Evolutionary conservation across 2,329 filamentous ascomycete genomes (phyloP), one percentile per base, ranked within the genome.

Genomic region (Claviceps humidiphila): DNA sequence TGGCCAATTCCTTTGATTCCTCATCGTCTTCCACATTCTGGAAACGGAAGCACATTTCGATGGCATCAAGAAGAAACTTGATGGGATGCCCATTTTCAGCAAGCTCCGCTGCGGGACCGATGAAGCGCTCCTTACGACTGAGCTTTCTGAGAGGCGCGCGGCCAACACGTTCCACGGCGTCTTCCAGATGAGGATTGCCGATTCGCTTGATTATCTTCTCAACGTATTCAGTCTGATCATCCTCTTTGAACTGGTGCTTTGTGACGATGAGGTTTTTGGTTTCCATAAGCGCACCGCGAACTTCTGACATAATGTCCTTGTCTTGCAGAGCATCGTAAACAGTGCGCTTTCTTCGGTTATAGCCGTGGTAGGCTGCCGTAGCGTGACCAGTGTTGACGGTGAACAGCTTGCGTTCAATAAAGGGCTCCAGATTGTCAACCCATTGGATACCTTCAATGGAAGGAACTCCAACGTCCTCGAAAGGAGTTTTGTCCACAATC

Each of bases 361-460:
- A 87, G 52, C 90, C 91, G 70, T 93, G 90, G 79, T 97, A 97
- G 55, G 93, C 91, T 20, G 90, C 90, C 7, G 91, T 95, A 55
- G 93, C 93, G 67, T 98, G 93, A 52, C 89, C 87, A 22, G 93
- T 98, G 80, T 98, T 98, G 78, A 98, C 91, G 22, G 93, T 98
- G 78, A 90, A 98, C 58, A 98, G 84, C 80, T 98, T 98, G 70
- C 93, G 90, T 82, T 98, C 93, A 63, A 98, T 97, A 74, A 91
- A 98, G 53, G 93, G 93, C 65, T 84, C 79, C 34, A 98, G 81
- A 72, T 97, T 78, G 58, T 89, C 82, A 54, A 97, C 93, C 82
- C 88, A 96, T 73, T 95, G 87, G 66, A 97, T 84, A 55, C 90
- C 91, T 59, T 93, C 71, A 63, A 98, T 91, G 17, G 80, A 71